These are phyloP conservation scores for Pseudevernia furfuracea DNA, from an alignment of 495 filamentous ascomycete species.

Conservation along the genomic window DNA sequence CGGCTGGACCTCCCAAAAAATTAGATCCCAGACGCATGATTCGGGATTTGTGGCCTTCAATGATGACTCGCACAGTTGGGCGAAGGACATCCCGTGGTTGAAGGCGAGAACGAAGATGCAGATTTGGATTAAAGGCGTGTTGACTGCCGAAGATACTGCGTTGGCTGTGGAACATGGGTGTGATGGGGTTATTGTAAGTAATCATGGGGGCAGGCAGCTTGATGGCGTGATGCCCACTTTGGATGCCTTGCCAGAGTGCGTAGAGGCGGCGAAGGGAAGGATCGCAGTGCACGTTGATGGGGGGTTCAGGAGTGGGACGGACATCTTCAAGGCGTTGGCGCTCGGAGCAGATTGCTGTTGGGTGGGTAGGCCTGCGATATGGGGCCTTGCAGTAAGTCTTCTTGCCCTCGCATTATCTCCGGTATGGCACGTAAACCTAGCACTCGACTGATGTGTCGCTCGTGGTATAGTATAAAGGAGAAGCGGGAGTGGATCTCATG, in stretches of 20 bases:
- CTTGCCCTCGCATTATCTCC: not conserved
- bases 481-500: conserved; percentile 37
- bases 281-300: conserved; percentile 36
- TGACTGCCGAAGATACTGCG: conserved; percentile 32
- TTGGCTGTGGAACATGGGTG: conserved; percentile 30
- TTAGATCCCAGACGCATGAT: conserved; percentile 25
- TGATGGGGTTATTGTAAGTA: conserved; percentile 36
- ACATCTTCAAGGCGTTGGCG: conserved; percentile 41
- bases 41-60: conserved; percentile 29
- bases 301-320: conserved; percentile 35
- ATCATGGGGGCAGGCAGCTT: conserved; percentile 40
- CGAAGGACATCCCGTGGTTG: conserved; percentile 32
- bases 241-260: conserved; percentile 40
- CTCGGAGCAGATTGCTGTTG: conserved; percentile 37
- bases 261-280: conserved; percentile 31
- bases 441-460: not conserved
- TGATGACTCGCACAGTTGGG: conserved; percentile 34
- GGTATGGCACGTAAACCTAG: not conserved
- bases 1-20: conserved; percentile 4
- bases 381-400: conserved; percentile 35
- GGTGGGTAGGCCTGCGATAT: conserved; percentile 36
- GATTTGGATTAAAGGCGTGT: conserved; percentile 39
- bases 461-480: conserved; percentile 31
- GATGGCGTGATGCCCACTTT: conserved; percentile 40
- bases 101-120: conserved; percentile 32